A percentile compares a stretch with the other conserved stretches of the same genome.
Conservation (phyloP, 441 rosid species). For the Syzygium syzygioides region DNA sequence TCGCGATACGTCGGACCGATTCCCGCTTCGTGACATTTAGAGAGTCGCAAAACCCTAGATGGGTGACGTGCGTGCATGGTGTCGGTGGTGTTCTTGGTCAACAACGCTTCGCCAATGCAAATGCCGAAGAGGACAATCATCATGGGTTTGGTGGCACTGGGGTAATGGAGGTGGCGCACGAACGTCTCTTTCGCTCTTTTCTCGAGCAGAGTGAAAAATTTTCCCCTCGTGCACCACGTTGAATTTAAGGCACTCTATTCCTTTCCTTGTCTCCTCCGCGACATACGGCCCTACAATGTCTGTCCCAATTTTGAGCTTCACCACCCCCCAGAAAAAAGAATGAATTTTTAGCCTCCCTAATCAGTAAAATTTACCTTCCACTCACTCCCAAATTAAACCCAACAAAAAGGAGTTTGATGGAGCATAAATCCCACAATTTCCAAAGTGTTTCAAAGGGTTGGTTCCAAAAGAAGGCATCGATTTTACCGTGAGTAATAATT, state of each 20-base stretch:
- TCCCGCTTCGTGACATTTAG: neutral
- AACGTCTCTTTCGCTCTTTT: neutral
- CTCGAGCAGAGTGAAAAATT: neutral
- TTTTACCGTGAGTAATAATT: too few relatives aligned
- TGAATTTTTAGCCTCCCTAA: too few relatives aligned
- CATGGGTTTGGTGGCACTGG: neutral
- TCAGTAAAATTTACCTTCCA: neutral
- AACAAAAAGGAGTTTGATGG: too few relatives aligned
- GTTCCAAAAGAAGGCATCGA: too few relatives aligned
- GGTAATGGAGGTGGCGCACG: neutral
- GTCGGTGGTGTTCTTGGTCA: neutral
- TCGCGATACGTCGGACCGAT: neutral
- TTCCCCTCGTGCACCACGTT: neutral
- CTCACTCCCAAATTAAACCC: neutral
- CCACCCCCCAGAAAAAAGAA: neutral
- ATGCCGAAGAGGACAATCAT: neutral
- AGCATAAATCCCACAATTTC: too few relatives aligned
- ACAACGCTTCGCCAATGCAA: neutral
- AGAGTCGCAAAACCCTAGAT: neutral
- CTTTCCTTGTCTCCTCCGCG: neutral
- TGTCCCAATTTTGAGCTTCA: neutral
- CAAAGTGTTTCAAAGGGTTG: neutral
- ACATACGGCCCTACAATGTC: neutral
- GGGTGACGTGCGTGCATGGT: neutral
- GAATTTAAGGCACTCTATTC: neutral